A percentile compares a stretch with the other conserved stretches of the same genome.
Evolutionary conservation across 2,329 filamentous ascomycete genomes (phyloP).

Genomic region (Fusarium sp.): DNA sequence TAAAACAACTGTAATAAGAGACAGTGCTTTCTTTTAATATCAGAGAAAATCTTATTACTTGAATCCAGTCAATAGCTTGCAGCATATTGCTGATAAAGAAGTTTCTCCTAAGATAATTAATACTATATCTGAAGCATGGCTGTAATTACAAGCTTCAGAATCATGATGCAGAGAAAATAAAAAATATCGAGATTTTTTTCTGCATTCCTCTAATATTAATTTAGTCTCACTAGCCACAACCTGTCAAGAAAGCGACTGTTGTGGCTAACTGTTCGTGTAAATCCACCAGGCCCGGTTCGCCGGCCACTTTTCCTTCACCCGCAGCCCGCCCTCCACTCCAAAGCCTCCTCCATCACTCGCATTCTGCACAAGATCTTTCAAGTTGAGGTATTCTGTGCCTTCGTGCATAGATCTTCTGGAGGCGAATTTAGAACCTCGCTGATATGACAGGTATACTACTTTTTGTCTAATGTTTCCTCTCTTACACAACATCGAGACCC

Average conservation of each 20-base stretch:
- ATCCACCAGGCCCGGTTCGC: constrained; percentile 41
- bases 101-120: background rate
- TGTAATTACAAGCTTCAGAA: background rate
- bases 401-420: too few species aligned
- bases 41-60: background rate
- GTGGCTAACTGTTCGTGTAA: constrained; percentile 29
- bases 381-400: background rate
- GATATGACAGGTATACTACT: background rate
- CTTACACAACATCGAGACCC: background rate
- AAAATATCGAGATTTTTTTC: constrained; percentile 3
- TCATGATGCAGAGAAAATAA: background rate
- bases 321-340: constrained; percentile 24
- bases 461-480: background rate
- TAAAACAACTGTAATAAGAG: background rate
- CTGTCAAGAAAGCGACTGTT: background rate
- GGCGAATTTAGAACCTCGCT: too few species aligned
- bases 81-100: background rate
- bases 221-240: constrained; percentile 16
- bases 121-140: background rate
- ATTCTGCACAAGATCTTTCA: constrained; percentile 18
- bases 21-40: background rate
- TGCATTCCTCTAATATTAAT: background rate
- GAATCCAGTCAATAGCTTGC: background rate
- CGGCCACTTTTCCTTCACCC: constrained; percentile 40
- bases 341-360: constrained; percentile 40